Evolutionary conservation across 1,284 basidiomycete genomes (phyloP), one percentile per base, ranked within the genome.

Genomic region (Austroboletus niveus): DNA sequence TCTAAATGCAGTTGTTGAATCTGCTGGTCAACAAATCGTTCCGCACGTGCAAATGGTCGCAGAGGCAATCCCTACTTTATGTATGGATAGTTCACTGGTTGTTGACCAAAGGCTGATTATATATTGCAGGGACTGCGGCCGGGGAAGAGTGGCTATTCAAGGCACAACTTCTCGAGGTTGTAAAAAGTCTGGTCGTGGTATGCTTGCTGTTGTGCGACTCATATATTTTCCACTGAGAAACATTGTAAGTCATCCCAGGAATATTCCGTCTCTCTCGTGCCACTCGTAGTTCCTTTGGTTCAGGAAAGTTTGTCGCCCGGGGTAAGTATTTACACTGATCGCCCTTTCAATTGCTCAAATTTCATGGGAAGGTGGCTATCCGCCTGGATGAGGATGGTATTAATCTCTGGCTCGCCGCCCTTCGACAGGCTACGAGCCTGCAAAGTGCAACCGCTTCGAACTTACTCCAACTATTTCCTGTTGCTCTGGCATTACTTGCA

Each of bases 111-210:
- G 44, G 48, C 50, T 62, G 32, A 55, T 42, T 43, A 47, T 39
- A 36, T 44, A 11, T 54, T 54, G 54, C 17, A 51, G 88, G 88
- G 89, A 74, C 73, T 22, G 70, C 75, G 47, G 81, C 84, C 6
- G 85, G 81, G 24, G 82, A 85, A 11, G 87, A 94, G 56, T 89
- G 82, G 79, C 68, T 92, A 20, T 89, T 93, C 74, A 94, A 93
- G 65, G 78, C 76, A 2, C 84, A 84, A 3, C 71, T 95, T 5
- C 75, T 95, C 4, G 79, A 78, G 7, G 84, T 89, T 6, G 80
- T 92, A 41, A 85, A 83, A 20, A 87, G 84, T 58, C 72, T 95
- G 14, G 76, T 94, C 5, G 75, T 79, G 57, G 91, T 91, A 60
- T 49, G 76, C 64, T 40, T 17, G 24, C 24, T 42, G 8, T 17